Base-by-base conservation (phyloP, 768 basidiomycete species). In the Pleurotus giganteus region DNA sequence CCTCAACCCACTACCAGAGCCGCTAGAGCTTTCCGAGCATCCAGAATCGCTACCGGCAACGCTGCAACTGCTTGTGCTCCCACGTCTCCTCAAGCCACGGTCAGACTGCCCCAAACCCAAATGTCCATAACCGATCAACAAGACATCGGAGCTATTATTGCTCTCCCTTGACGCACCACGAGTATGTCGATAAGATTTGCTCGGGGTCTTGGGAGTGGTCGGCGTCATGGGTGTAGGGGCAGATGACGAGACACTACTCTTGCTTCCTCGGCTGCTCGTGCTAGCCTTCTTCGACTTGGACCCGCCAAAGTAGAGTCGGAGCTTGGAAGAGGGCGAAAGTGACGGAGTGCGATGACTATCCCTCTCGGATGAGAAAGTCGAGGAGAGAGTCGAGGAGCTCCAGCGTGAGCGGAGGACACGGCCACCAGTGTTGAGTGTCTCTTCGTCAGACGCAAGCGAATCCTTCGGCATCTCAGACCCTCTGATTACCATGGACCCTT, bases 341-440 rank as follows among this genome's bases (percentile, higher is more conserved):
- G 31, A 32, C 56, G 58, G 63, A 46, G 66, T 71, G 37, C 39
- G 69, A 47, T 58, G 72, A 37, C 74, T 74, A 47, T 75, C 75
- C 13, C 13, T 6, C 3, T 62, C 58, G 7, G 76, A 62, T 2
- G 76, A 47, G n/a, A 28, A 47, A 5, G 46, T 47, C 13, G 46
- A 78, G 21, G 66, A 70, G 29, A 83, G 71, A 2, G 85, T 86
- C 11, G 85, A 86, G 6, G 78, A 73, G 59, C 83, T 85, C 86
- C 86, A 87, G 61, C 81, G 83, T 37, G 84, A 86, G 60, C 81
- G 79, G 59, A 86, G 73, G 17, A 65, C 60, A 15, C 63, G 65
- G 11, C 61, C 61, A 29, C 67, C 64, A 42, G 43, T 17, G 46
- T 65, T 64, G 42, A 54, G n/a, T 11, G 28, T 13, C 23, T 31